phyloP scores from a whole-genome alignment of 1,139 yeast genomes.

The Arxiozyma bovina region DNA sequence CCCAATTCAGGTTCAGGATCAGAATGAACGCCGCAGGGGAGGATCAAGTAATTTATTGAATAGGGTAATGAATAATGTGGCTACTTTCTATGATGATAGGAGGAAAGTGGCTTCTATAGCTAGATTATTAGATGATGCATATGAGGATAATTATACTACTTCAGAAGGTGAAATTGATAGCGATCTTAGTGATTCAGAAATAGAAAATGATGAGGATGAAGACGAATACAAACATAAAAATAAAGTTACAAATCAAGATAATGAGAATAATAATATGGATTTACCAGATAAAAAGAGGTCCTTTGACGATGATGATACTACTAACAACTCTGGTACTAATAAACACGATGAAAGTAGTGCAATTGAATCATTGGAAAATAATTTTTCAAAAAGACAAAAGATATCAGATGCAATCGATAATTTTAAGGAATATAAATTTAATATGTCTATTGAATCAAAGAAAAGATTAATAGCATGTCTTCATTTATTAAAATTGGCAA shows the following conservation, averaged over 20 bases:
- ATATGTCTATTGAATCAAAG: constrained; percentile 54
- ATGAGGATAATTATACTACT: constrained; percentile 14
- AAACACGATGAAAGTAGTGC: constrained; percentile 6
- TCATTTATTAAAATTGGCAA: constrained; percentile 66
- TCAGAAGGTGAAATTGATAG: constrained; percentile 9
- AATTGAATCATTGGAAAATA: background rate
- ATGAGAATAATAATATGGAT: too few relatives aligned
- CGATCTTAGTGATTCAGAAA: constrained; percentile 2
- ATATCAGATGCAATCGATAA: constrained; percentile 25
- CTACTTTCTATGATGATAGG: constrained; percentile 25
- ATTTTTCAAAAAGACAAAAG: constrained; percentile 20
- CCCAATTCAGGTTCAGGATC: background rate
- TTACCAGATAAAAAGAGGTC: background rate
- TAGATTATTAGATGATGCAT: constrained; percentile 13
- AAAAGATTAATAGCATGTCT: constrained; percentile 64
- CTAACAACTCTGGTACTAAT: constrained; percentile 4
- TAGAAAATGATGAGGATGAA: background rate
- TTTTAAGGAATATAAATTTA: constrained; percentile 31
- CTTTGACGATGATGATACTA: background rate
- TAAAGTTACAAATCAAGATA: too few relatives aligned
- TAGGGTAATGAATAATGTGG: constrained; percentile 22
- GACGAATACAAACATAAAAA: constrained; percentile 4
- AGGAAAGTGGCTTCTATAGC: constrained; percentile 18
- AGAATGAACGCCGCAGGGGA: background rate
- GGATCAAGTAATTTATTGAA: constrained; percentile 8